phyloP scores from a whole-genome alignment of 1,284 basidiomycete species.

The Dichomitus squalens region DNA sequence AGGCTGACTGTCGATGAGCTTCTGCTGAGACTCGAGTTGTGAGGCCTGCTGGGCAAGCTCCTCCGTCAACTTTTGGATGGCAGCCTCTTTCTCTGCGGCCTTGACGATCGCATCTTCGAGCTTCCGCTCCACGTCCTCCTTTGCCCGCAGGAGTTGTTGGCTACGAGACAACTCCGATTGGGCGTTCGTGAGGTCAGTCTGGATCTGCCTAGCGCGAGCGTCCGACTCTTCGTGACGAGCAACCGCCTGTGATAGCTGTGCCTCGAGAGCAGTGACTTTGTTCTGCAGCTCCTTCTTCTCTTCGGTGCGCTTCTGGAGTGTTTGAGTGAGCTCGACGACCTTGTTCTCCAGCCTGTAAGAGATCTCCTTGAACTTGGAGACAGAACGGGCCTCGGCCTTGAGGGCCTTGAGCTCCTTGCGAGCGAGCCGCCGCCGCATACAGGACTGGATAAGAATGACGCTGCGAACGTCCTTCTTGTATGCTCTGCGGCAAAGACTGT shows the following conservation, averaged over 20 bases:
- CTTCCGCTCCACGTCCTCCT: conserved; percentile 81
- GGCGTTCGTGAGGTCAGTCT: conserved; percentile 70
- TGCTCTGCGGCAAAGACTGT: conserved; percentile 67
- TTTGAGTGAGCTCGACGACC: conserved; percentile 97
- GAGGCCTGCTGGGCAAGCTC: conserved; percentile 76
- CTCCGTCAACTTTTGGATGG: conserved; percentile 79
- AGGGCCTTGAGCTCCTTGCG: conserved; percentile 84
- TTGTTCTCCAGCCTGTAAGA: conserved; percentile 99
- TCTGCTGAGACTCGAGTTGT: conserved; percentile 83
- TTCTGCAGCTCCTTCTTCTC: conserved; percentile 90
- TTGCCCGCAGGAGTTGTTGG: conserved; percentile 77
- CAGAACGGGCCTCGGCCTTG: conserved; percentile 92
- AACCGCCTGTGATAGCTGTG: conserved; percentile 85
- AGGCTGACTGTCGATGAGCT: conserved; percentile 61
- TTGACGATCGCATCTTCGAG: conserved; percentile 79
- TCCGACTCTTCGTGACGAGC: conserved; percentile 92
- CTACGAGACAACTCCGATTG: conserved; percentile 78
- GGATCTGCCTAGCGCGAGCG: conserved; percentile 72
- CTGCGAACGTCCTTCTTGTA: conserved; percentile 70
- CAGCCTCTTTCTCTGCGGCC: conserved; percentile 83
- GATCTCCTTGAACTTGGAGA: conserved; percentile 98
- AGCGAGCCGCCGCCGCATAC: conserved; percentile 88
- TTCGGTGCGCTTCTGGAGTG: conserved; percentile 87
- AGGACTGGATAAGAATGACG: conserved; percentile 90
- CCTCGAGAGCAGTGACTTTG: conserved; percentile 80